Conservation (phyloP, 2,329 filamentous ascomycete genomes). For the Nannizziopsis arthrosporioides region DNA sequence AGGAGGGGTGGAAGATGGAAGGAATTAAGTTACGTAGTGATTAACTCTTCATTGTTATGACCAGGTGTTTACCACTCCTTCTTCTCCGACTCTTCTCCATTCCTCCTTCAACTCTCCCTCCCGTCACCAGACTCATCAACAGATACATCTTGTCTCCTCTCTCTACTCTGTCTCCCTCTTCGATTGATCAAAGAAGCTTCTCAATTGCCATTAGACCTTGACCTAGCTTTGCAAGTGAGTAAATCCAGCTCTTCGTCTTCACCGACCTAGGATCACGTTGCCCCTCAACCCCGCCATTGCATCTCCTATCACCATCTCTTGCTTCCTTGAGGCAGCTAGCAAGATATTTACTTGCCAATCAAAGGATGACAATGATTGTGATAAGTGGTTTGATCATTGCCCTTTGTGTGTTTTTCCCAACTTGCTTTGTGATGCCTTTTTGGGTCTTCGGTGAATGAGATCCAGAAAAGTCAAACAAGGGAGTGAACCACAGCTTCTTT, state of each 20-base stretch:
- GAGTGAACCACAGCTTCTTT: background rate
- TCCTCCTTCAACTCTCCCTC: slow-evolving; percentile 12
- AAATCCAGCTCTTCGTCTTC: background rate
- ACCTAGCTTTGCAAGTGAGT: background rate
- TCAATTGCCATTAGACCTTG: no score
- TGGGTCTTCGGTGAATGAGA: background rate
- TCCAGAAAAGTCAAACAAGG: background rate
- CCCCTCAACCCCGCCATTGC: slow-evolving; percentile 9
- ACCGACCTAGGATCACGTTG: background rate
- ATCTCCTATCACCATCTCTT: background rate
- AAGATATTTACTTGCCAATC: no score
- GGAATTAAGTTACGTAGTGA: no score
- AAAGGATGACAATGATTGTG: no score
- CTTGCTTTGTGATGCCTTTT: background rate
- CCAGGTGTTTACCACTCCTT: slow-evolving; percentile 15
- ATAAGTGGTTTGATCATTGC: no score
- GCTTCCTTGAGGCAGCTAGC: background rate
- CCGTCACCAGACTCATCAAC: no score
- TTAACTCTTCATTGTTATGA: slow-evolving; percentile 1
- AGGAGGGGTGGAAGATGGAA: no score
- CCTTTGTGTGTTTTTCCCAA: background rate
- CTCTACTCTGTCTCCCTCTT: no score
- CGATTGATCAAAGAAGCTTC: no score
- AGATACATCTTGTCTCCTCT: no score
- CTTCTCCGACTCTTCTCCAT: slow-evolving; percentile 2